A percentile compares a stretch with the other conserved stretches of the same genome.
Conservation (phyloP, 2,329 filamentous ascomycete species). For the Aspergillus calidoustus region DNA sequence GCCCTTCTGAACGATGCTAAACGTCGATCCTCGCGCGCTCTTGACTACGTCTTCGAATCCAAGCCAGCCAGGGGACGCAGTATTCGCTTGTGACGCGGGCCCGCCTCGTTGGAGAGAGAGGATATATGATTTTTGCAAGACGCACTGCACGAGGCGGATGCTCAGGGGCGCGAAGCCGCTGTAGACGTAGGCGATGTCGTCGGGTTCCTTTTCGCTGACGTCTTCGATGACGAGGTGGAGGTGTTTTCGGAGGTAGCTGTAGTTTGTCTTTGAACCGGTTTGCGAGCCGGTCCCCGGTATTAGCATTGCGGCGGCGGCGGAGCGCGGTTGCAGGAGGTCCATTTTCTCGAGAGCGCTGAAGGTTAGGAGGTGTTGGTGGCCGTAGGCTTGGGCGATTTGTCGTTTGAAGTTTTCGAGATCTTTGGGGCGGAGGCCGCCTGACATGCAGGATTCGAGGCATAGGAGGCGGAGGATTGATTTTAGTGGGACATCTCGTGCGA, state of each 20-base stretch:
- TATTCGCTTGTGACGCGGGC: conserved; percentile 55
- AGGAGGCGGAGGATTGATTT: conserved; percentile 81
- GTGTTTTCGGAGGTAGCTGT: conserved; percentile 82
- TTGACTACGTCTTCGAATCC: conserved; percentile 93
- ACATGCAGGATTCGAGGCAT: conserved; percentile 89
- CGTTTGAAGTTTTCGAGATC: conserved; percentile 90
- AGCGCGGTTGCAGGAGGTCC: conserved; percentile 78
- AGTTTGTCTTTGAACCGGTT: conserved; percentile 80
- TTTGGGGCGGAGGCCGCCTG: conserved; percentile 82
- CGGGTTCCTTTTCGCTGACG: conserved; percentile 91
- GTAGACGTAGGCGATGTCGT: conserved; percentile 97
- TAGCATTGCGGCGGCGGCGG: conserved; percentile 77
- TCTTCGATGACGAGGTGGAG: conserved; percentile 92
- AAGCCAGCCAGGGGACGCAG: conserved; percentile 79
- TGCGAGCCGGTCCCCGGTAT: conserved; percentile 72
- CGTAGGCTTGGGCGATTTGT: conserved; percentile 88
- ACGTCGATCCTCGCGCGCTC: conserved; percentile 83
- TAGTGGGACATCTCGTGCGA: conserved; percentile 81
- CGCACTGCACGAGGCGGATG: conserved; percentile 86
- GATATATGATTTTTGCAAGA: conserved; percentile 88
- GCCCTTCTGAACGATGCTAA: conserved; percentile 89
- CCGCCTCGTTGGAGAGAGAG: conserved; percentile 70
- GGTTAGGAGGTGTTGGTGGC: conserved; percentile 91
- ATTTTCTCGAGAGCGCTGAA: conserved; percentile 87
- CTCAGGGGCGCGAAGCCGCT: conserved; percentile 95